phyloP scores from a whole-genome alignment of 2,329 filamentous ascomycete genomes.

The Trichophyton simii region DNA sequence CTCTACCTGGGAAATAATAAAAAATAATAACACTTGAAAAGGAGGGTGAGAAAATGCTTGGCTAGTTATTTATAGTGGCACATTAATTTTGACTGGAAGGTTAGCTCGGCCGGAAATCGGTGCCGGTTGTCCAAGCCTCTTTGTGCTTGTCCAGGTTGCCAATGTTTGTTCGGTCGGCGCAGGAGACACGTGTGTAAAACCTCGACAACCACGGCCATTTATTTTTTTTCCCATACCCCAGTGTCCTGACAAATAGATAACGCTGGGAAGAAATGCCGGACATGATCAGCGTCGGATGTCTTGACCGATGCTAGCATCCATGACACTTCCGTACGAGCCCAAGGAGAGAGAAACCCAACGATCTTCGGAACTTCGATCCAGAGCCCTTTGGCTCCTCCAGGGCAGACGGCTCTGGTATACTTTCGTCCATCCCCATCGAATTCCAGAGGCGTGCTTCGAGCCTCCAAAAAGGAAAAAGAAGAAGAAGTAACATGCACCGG shows the following conservation, averaged over 20 bases:
- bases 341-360: neutral
- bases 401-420: neutral
- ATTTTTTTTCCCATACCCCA: neutral
- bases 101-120: constrained; percentile 3
- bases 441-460: neutral
- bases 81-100: neutral
- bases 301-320: neutral
- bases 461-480: neutral
- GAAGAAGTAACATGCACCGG: neutral
- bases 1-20: too few species aligned
- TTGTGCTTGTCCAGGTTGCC: neutral
- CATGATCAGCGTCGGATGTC: neutral
- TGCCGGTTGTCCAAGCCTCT: neutral
- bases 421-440: neutral
- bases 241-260: neutral
- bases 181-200: neutral
- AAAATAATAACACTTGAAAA: neutral
- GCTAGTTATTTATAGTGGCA: neutral
- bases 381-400: neutral
- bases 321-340: neutral
- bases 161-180: neutral
- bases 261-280: neutral
- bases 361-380: neutral
- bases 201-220: neutral
- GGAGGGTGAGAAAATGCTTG: neutral